These are phyloP conservation scores for Myxozyma monticola DNA, from an alignment of 805 yeast species.

Conservation along the genomic window DNA sequence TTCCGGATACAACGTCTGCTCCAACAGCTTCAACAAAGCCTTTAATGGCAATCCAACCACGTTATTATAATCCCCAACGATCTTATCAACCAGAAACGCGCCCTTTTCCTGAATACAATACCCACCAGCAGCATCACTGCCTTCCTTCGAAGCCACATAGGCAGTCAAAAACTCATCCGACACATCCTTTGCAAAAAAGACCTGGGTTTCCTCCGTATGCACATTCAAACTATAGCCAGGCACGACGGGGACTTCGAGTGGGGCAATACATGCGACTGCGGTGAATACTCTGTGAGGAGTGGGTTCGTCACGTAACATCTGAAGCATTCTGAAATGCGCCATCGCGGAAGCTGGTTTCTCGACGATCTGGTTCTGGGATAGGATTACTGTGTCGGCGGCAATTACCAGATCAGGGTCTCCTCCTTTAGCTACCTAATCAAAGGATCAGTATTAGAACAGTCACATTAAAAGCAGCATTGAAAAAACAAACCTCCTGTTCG, in stretches of 20 bases:
- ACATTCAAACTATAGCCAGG: conserved; percentile 46
- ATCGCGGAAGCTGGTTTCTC: conserved; percentile 75
- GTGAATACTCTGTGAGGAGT: conserved; percentile 54
- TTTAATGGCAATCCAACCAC: conserved; percentile 84
- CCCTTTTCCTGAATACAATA: conserved; percentile 79
- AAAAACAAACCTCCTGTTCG: conserved; percentile 38
- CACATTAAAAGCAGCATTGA: background rate
- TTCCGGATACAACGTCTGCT: conserved; percentile 36
- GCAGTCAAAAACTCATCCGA: conserved; percentile 56
- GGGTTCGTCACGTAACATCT: conserved; percentile 47
- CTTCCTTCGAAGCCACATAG: conserved; percentile 74
- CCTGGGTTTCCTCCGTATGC: conserved; percentile 47
- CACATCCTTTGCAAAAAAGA: conserved; percentile 42
- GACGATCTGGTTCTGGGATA: conserved; percentile 56
- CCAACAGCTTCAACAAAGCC: conserved; percentile 51
- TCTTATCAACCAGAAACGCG: conserved; percentile 53
- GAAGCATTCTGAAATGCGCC: conserved; percentile 53
- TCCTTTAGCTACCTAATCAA: conserved; percentile 37
- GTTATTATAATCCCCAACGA: conserved; percentile 81
- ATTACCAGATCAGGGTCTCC: conserved; percentile 39
- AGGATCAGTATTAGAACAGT: background rate
- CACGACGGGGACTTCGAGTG: conserved; percentile 43
- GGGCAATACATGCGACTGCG: conserved; percentile 52
- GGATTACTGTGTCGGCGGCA: conserved; percentile 80
- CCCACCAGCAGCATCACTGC: conserved; percentile 86